A percentile compares a stretch with the other conserved stretches of the same genome.
phyloP scores from a whole-genome alignment of 2,329 filamentous ascomycete species.

The Tolypocladium capitatum region DNA sequence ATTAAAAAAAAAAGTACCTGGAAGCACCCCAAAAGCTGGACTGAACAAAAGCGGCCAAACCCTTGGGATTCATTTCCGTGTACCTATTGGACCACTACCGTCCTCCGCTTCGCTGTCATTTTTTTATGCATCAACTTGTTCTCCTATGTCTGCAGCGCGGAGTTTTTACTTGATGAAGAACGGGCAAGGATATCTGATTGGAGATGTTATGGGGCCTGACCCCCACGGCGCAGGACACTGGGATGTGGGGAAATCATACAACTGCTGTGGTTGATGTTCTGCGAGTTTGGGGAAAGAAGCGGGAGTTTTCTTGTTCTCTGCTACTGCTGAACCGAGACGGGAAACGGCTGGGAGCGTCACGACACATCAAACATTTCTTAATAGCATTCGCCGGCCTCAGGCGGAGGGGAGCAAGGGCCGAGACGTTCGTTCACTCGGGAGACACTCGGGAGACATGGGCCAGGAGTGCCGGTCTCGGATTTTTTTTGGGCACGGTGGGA shows the following conservation, averaged over 20 bases:
- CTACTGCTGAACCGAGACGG: slow-evolving; percentile 1
- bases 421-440: slow-evolving; percentile 4
- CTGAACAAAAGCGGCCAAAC: not conserved
- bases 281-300: slow-evolving; percentile 3
- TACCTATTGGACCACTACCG: slow-evolving; percentile 1
- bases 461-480: not conserved
- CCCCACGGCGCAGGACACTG: not conserved
- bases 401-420: not conserved
- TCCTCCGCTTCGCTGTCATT: not conserved
- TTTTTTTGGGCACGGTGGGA: not conserved
- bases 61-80: slow-evolving; percentile 4
- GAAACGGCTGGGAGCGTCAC: slow-evolving; percentile 6
- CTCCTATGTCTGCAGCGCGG: slow-evolving; percentile 3
- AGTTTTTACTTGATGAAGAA: slow-evolving; percentile 2
- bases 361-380: slow-evolving; percentile 4
- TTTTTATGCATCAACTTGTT: not conserved
- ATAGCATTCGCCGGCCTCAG: slow-evolving; percentile 1
- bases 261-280: not conserved
- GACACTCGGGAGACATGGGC: slow-evolving; percentile 1
- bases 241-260: not conserved
- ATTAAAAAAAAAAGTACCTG: not conserved
- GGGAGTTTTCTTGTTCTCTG: slow-evolving; percentile 2
- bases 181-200: not conserved
- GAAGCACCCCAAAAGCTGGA: not conserved
- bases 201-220: not conserved